phyloP scores from a whole-genome alignment of 768 basidiomycete genomes.

The Podaxis sp. region DNA sequence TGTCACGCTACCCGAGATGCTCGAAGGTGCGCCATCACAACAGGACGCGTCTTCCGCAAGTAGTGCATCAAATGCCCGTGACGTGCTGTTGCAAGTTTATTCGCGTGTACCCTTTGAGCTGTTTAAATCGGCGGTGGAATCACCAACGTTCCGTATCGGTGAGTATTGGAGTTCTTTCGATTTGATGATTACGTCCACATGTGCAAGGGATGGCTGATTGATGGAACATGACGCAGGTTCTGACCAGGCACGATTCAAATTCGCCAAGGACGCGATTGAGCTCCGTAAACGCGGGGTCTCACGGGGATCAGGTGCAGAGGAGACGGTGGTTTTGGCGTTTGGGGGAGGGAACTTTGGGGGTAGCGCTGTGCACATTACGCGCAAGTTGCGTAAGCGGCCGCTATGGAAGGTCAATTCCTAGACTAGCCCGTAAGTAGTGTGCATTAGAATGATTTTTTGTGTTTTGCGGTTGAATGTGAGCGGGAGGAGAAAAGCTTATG shows the following conservation, averaged over 20 bases:
- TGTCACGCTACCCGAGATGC: constrained; percentile 67
- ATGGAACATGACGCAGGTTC: constrained; percentile 46
- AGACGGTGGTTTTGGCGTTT: constrained; percentile 91
- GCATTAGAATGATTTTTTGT: constrained; percentile 14
- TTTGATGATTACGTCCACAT: constrained; percentile 3
- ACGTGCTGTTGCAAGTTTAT: constrained; percentile 72
- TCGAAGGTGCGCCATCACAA: constrained; percentile 49
- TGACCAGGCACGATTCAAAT: constrained; percentile 87
- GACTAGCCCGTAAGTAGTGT: constrained; percentile 25
- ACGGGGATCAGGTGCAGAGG: constrained; percentile 71
- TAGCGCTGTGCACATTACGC: constrained; percentile 83
- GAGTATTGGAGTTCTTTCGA: constrained; percentile 18
- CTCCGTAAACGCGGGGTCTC: constrained; percentile 76
- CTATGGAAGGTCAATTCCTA: constrained; percentile 83
- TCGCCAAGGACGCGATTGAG: constrained; percentile 89
- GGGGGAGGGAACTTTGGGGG: constrained; percentile 66
- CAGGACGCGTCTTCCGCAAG: constrained; percentile 37
- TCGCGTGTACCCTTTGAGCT: constrained; percentile 83
- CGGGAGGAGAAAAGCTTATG: neutral
- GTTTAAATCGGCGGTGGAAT: constrained; percentile 82
- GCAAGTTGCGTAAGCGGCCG: constrained; percentile 82
- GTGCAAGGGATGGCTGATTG: neutral
- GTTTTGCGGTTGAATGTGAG: constrained; percentile 4
- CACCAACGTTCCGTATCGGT: constrained; percentile 81
- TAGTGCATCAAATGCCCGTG: constrained; percentile 51